These are phyloP conservation scores for Misopates orontium DNA, from an alignment of 257 asterid genomes.

Conservation along the genomic window DNA sequence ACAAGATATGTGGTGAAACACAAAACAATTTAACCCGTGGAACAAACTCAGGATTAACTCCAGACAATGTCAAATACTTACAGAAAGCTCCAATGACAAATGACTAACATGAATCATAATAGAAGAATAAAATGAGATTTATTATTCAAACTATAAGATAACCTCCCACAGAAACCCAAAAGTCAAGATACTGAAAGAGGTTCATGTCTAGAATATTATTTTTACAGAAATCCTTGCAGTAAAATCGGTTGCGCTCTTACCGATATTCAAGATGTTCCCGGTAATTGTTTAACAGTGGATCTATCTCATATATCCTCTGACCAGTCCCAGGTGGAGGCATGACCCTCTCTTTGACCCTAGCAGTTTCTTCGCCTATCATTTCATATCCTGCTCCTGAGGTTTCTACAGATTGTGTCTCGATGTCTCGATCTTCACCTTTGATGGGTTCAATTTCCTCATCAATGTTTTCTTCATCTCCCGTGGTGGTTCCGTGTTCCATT, in stretches of 20 bases:
- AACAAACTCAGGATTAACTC: conserved; percentile 11
- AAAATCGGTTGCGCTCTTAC: conserved; percentile 37
- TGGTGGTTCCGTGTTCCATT: conserved; percentile 35
- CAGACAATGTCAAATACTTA: neutral
- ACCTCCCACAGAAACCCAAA: conserved; percentile 3
- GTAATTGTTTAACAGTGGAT: conserved; percentile 65
- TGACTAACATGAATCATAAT: neutral
- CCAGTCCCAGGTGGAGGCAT: conserved; percentile 88
- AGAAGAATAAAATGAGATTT: neutral
- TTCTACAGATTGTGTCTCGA: conserved; percentile 32
- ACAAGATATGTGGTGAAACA: neutral
- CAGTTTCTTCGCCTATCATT: conserved; percentile 54
- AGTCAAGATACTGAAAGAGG: neutral
- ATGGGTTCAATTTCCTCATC: conserved; percentile 33
- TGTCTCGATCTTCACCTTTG: conserved; percentile 37
- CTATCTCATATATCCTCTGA: conserved; percentile 85
- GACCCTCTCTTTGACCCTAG: conserved; percentile 44
- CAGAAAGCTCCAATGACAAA: neutral
- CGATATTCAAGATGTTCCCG: conserved; percentile 85
- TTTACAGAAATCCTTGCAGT: neutral
- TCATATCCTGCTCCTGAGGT: conserved; percentile 39
- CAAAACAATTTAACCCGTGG: conserved; percentile 10
- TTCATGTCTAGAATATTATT: neutral
- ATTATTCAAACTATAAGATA: neutral
- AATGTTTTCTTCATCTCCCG: conserved; percentile 33